phyloP scores from a whole-genome alignment of 2,329 filamentous ascomycete genomes.

The Colletotrichum brevisporum region DNA sequence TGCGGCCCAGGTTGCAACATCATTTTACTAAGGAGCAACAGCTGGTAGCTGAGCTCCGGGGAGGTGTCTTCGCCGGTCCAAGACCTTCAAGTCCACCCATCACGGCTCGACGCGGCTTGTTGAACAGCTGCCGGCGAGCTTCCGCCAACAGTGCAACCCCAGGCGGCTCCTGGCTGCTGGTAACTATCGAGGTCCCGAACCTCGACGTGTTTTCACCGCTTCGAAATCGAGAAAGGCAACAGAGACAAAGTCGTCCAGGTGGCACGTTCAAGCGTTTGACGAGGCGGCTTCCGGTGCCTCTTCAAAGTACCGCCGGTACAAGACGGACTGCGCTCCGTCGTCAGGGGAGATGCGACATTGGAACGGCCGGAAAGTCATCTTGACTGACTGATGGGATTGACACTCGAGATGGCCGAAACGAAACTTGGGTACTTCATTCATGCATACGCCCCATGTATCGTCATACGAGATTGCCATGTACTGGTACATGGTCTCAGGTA shows the following conservation, averaged over 20 bases:
- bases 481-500: slow-evolving; percentile 45
- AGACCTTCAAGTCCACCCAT: not conserved
- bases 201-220: not conserved
- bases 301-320: not conserved
- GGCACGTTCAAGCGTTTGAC: slow-evolving; percentile 14
- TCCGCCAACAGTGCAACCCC: slow-evolving; percentile 15
- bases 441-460: slow-evolving; percentile 47
- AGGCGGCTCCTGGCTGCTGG: slow-evolving; percentile 4
- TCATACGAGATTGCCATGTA: slow-evolving; percentile 46
- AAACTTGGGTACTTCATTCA: slow-evolving; percentile 47
- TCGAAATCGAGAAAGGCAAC: slow-evolving; percentile 13
- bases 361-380: slow-evolving; percentile 30
- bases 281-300: slow-evolving; percentile 3
- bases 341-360: slow-evolving; percentile 33
- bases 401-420: slow-evolving; percentile 27
- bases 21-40: slow-evolving; percentile 13
- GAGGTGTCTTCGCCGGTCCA: slow-evolving; percentile 12
- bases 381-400: slow-evolving; percentile 32
- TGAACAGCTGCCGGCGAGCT: slow-evolving; percentile 13
- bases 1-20: slow-evolving; percentile 25
- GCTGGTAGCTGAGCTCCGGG: slow-evolving; percentile 12
- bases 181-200: slow-evolving; percentile 4
- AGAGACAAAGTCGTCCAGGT: slow-evolving; percentile 2
- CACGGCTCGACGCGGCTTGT: slow-evolving; percentile 17
- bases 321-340: slow-evolving; percentile 13